phyloP scores from a whole-genome alignment of 140 eudicot genomes.

The Stevia rebaudiana region DNA sequence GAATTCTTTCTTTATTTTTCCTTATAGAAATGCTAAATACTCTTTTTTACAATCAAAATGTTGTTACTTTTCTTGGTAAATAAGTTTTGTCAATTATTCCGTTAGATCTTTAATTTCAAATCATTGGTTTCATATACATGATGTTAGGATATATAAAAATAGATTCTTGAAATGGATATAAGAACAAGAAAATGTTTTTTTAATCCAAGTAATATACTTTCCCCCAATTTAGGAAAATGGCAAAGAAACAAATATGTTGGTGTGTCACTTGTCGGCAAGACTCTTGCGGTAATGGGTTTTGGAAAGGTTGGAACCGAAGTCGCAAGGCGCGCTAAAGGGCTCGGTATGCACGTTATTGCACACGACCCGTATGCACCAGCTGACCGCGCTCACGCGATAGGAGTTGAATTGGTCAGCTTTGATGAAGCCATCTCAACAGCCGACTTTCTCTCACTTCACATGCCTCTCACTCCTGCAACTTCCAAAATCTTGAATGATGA shows the following conservation, averaged over 20 bases:
- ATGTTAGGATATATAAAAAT: neutral
- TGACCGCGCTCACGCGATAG: conserved; percentile 96
- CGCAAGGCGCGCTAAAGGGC: conserved; percentile 96
- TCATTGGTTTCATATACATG: neutral
- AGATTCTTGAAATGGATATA: neutral
- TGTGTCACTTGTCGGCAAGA: conserved; percentile 95
- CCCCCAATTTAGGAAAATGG: conserved; percentile 81
- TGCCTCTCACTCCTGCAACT: conserved; percentile 42
- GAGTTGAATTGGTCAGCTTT: conserved; percentile 66
- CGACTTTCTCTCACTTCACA: conserved; percentile 50
- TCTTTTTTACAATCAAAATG: neutral
- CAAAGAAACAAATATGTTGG: conserved; percentile 93
- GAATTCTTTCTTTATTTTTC: neutral
- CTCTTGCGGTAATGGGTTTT: conserved; percentile 95
- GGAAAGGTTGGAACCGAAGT: conserved; percentile 99
- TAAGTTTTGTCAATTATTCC: neutral
- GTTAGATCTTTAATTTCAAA: neutral
- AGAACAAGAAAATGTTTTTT: neutral
- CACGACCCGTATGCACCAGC: conserved; percentile 99
- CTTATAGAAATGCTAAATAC: neutral
- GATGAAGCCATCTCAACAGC: conserved; percentile 45
- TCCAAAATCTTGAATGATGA: conserved; percentile 44
- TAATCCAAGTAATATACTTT: no score
- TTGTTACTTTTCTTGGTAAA: neutral
- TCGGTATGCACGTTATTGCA: conserved; percentile 92